A percentile compares a stretch with the other conserved stretches of the same genome.
Conservation (phyloP, 1,139 yeast species). For the Dujonia santamariae region DNA sequence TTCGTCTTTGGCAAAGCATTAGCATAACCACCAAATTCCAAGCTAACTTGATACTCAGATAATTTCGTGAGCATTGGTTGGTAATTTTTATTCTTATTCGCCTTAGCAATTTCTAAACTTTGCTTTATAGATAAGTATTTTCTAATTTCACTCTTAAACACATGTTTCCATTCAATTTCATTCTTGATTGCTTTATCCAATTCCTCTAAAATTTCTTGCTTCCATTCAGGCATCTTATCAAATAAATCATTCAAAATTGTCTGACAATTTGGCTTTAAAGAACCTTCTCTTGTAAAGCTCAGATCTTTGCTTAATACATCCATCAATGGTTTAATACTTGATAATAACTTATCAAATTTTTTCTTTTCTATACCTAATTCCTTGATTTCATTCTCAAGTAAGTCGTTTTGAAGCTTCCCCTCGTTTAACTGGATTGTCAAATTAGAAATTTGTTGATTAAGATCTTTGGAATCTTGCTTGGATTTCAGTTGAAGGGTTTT, state of each 20-base stretch:
- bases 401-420: slow-evolving; percentile 19
- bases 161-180: slow-evolving; percentile 34
- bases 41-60: slow-evolving; percentile 39
- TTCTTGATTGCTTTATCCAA: slow-evolving; percentile 24
- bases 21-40: slow-evolving; percentile 40
- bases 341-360: slow-evolving; percentile 16
- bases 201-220: slow-evolving; percentile 30
- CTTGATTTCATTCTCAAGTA: slow-evolving; percentile 25
- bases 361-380: slow-evolving; percentile 24
- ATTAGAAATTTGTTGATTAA: slow-evolving; percentile 14
- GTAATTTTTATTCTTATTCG: slow-evolving; percentile 24
- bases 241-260: slow-evolving; percentile 26
- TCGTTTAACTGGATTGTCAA: slow-evolving; percentile 11
- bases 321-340: slow-evolving; percentile 25
- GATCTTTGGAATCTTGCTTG: slow-evolving; percentile 15
- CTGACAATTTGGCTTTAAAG: slow-evolving; percentile 24
- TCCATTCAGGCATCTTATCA: slow-evolving; percentile 34
- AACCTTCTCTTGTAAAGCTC: slow-evolving; percentile 32
- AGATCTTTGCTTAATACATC: slow-evolving; percentile 21
- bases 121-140: slow-evolving; percentile 31
- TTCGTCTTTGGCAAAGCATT: slow-evolving; percentile 34
- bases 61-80: slow-evolving; percentile 25
- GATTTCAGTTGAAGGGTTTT: slow-evolving; percentile 18
- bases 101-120: slow-evolving; percentile 29
- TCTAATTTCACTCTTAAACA: slow-evolving; percentile 30